Base-by-base conservation (phyloP, 2,329 filamentous ascomycete genomes). In the Monilinia fructicola region DNA sequence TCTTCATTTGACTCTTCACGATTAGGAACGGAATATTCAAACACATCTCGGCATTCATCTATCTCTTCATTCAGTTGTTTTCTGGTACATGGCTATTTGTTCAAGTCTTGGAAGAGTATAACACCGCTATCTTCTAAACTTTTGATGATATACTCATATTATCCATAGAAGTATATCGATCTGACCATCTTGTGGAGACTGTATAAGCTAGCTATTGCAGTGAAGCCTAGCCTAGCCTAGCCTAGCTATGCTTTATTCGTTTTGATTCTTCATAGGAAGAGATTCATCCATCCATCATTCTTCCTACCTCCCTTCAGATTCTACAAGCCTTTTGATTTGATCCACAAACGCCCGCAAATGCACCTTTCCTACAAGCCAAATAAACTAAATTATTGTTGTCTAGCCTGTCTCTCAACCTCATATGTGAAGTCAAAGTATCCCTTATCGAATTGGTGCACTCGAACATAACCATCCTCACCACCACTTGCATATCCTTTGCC, bases 381-480 rank as follows among this genome's bases (percentile, higher is more conserved):
- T 72, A 70, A 75, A 70, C 69, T 62, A 67, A 72, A 69, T 60
- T 70, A 69, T 63, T 71, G 69, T 56, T 72, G 72, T 67, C 68
- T 73, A 54, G 73, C 73, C 83, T 97, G 93, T 80, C 93, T 86
- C 87, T 99, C 95, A 69, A 98, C 95, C 85, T 99, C 95, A 80
- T 97, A 99, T 84, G 91, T 87, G 83, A 99, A 99, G 81, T 99
- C 95, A 79, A 95, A 98, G 85, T 97, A 99, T 70, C 90, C 87
- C 85, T 96, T 96, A 83, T 99, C 95, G 81, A 99, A 99, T 81
- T 97, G 92, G 82, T 99, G 95, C 73, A 98, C 90, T 77, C 95
- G 91, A 71, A 99, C 94, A 82, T 99, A 99, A 76, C 95, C 95
- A 80, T 99, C 95, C 83, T 99, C 95, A 81, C 93, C 94, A 74